Percentiles rank a stretch among this genome's conserved stretches.
Evolutionary conservation across 2,329 filamentous ascomycete species (phyloP).

Genomic region (Pestalotiopsis sp.): DNA sequence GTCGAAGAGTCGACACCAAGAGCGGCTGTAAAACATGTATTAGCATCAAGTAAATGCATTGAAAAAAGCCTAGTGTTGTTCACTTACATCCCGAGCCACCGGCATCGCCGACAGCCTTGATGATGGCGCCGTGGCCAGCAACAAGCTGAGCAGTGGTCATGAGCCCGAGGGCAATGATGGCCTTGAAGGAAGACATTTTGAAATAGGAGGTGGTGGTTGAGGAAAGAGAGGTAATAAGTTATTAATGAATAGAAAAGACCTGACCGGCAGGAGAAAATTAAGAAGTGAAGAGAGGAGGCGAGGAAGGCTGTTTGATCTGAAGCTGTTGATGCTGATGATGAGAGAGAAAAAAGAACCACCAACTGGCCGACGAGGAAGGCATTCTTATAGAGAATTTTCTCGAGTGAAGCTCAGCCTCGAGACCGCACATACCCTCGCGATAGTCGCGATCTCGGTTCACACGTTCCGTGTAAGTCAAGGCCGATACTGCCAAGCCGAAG

Average conservation of each 20-base stretch:
- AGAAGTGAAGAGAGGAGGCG: slow-evolving; percentile 17
- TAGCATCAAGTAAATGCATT: slow-evolving; percentile 1
- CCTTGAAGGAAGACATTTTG: slow-evolving; percentile 30
- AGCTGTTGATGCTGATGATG: slow-evolving; percentile 25
- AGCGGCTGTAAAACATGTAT: slow-evolving; percentile 31
- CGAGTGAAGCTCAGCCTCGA: slow-evolving; percentile 12
- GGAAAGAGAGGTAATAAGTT: slow-evolving; percentile 17
- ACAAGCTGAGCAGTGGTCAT: slow-evolving; percentile 58
- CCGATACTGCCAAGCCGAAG: slow-evolving; percentile 13
- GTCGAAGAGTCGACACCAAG: slow-evolving; percentile 55
- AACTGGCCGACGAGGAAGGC: slow-evolving; percentile 10
- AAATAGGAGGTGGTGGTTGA: not conserved
- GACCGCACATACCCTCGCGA: not conserved
- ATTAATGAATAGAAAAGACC: slow-evolving; percentile 17
- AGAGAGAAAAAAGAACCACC: slow-evolving; percentile 14
- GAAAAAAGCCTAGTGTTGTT: not conserved
- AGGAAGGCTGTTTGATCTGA: slow-evolving; percentile 15
- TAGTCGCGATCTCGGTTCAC: not conserved
- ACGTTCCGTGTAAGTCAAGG: not conserved
- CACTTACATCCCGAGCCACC: slow-evolving; percentile 56
- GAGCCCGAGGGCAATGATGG: slow-evolving; percentile 46
- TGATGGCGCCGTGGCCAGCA: slow-evolving; percentile 64
- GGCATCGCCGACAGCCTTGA: slow-evolving; percentile 57
- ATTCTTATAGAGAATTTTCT: slow-evolving; percentile 25
- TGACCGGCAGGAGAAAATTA: slow-evolving; percentile 28